Base-by-base conservation (phyloP, 2,329 filamentous ascomycete species). In the Alternaria triticimaculans region DNA sequence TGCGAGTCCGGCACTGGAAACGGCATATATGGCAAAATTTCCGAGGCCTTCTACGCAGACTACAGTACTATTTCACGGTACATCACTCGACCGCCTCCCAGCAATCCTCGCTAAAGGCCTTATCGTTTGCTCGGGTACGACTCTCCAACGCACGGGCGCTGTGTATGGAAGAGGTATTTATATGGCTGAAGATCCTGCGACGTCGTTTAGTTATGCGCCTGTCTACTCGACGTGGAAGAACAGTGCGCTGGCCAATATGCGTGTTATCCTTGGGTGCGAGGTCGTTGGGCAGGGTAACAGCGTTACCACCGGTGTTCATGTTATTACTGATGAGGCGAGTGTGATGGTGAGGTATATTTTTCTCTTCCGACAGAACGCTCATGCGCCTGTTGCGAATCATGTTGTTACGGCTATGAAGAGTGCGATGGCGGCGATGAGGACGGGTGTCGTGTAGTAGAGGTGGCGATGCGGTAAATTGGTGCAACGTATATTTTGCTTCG, bases 301-400 rank as follows among this genome's bases (percentile, higher is more conserved):
- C 28, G 65, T 73, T 9, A 48, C 33, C 18, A 30, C 51, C 3
- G 73, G 73, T 1, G 72, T 78, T 18, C 71, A 76, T 65, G 68
- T 78, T 11, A 58, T 78, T 10, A 67, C 63, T 15, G 76, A 80
- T 55, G 65, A 66, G 48, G 62, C 53, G 37, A 70, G 46, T 26
- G 70, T 79, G 3, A 76, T 80, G 72, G 75, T 80, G n/a, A 65
- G 77, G 30, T 80, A 79, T 68, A 26, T 80, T 3, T 73, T 79
- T 58, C 50, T 79, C 53, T 66, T 78, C 37, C 43, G 61, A 23
- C 58, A 26, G 18, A 43, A 43, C 18, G 63, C 69, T 20, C 54
- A 23, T 37, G 44, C 68, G 48, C 77, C 76, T 57, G 67, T 64
- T 44, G 71, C 71, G 43, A 65, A 62, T 10, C 64, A 70, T 53